These are phyloP conservation scores for Musa balbisiana DNA, from an alignment of 202 grass and related monocot species.

Conservation along the genomic window DNA sequence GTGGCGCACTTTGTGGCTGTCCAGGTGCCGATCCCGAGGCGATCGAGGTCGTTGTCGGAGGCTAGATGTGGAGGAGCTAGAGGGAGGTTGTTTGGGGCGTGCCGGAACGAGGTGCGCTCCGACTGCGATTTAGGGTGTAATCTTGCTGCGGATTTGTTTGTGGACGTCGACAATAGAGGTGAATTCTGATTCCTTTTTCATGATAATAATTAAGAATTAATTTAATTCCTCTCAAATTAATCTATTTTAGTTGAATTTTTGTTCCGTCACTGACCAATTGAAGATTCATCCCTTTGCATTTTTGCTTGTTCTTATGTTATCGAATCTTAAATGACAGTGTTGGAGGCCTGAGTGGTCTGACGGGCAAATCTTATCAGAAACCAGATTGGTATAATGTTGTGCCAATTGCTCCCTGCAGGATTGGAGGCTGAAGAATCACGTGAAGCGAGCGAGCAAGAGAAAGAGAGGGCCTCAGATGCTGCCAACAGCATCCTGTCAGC, in stretches of 20 bases:
- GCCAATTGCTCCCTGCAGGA: conserved; percentile 38
- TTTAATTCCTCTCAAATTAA: conserved; percentile 6
- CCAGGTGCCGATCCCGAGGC: conserved; percentile 54
- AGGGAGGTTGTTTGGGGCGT: conserved; percentile 25
- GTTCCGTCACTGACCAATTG: not conserved
- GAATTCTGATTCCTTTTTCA: conserved; percentile 14
- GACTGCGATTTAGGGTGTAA: conserved; percentile 47
- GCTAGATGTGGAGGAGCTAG: not conserved
- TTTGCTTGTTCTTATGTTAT: not conserved
- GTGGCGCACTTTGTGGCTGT: conserved; percentile 83
- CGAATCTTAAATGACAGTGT: not conserved
- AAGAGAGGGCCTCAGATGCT: conserved; percentile 49
- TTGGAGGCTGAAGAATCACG: conserved; percentile 49
- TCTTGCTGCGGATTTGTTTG: conserved; percentile 41
- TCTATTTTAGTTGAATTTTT: not conserved
- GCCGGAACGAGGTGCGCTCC: conserved; percentile 49
- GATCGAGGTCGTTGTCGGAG: not conserved
- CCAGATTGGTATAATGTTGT: not conserved
- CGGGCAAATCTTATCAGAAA: not conserved
- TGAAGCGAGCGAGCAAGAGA: conserved; percentile 50
- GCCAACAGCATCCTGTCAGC: conserved; percentile 52
- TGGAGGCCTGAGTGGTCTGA: not conserved
- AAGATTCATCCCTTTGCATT: not conserved
- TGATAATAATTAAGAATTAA: not conserved
- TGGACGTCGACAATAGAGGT: conserved; percentile 64